Evolutionary conservation across 2,329 filamentous ascomycete species (phyloP).

Genomic region (Neonectria neomacrospora): DNA sequence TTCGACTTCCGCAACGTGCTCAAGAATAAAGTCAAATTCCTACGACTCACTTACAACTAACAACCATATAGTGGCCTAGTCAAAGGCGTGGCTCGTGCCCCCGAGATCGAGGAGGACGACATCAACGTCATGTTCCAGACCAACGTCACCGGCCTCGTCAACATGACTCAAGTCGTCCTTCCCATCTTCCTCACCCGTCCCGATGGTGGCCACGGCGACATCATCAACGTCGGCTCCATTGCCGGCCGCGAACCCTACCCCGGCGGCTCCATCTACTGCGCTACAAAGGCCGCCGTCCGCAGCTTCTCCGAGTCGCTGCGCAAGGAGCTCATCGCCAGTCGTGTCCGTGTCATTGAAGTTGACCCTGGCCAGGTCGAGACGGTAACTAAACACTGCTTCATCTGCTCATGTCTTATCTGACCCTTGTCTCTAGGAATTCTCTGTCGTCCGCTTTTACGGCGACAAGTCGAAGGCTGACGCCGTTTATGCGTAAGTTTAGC

Average conservation of each 20-base stretch:
- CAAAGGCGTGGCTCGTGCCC: slow-evolving; percentile 86
- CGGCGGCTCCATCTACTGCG: slow-evolving; percentile 91
- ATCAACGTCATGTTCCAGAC: slow-evolving; percentile 89
- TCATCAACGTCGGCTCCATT: slow-evolving; percentile 94
- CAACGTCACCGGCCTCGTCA: slow-evolving; percentile 94
- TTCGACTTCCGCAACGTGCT: neutral
- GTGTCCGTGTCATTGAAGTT: slow-evolving; percentile 86
- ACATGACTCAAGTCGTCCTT: slow-evolving; percentile 93
- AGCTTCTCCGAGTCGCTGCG: slow-evolving; percentile 86
- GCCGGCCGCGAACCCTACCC: slow-evolving; percentile 87
- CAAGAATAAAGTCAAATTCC: neutral
- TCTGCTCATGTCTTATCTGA: neutral
- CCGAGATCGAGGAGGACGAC: slow-evolving; percentile 83
- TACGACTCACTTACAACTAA: slow-evolving; percentile 22
- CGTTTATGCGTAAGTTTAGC: slow-evolving; percentile 78
- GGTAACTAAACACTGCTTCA: slow-evolving; percentile 49
- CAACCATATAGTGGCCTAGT: slow-evolving; percentile 76
- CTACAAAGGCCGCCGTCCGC: slow-evolving; percentile 88
- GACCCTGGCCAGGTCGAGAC: slow-evolving; percentile 96
- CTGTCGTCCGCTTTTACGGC: slow-evolving; percentile 85
- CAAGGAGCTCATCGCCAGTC: slow-evolving; percentile 82
- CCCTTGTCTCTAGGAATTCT: slow-evolving; percentile 73
- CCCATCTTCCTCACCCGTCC: slow-evolving; percentile 81
- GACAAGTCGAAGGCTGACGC: slow-evolving; percentile 91
- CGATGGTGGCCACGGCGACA: slow-evolving; percentile 85